A percentile compares a stretch with the other conserved stretches of the same genome.
Conservation (phyloP, 2,329 filamentous ascomycete species). For the Diaporthe vaccinii region DNA sequence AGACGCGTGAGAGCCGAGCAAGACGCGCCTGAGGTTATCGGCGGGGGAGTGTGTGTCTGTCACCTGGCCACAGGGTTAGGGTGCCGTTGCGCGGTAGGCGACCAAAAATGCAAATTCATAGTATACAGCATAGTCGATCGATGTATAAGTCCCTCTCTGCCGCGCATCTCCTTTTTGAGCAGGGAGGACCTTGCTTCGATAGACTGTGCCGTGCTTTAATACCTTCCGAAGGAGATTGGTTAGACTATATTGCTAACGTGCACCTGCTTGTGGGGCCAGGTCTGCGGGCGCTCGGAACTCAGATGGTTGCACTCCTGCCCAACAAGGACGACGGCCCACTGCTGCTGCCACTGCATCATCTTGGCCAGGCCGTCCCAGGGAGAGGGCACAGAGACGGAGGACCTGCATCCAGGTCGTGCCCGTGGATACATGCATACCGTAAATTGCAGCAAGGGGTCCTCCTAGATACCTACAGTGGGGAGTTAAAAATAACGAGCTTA, state of each 20-base stretch:
- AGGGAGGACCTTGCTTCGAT: neutral
- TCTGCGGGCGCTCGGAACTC: conserved; percentile 14
- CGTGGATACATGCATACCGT: neutral
- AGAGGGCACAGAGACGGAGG: neutral
- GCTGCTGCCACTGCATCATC: conserved; percentile 17
- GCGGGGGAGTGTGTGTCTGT: neutral
- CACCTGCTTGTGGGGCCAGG: neutral
- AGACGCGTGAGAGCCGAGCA: conserved; percentile 1
- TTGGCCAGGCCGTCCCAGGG: neutral
- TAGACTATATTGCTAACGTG: neutral
- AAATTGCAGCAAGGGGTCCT: neutral
- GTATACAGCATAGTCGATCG: neutral
- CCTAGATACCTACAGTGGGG: no score
- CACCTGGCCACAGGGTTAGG: neutral
- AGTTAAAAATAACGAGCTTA: no score
- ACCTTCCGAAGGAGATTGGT: neutral
- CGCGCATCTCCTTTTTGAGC: neutral
- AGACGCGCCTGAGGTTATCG: neutral
- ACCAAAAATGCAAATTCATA: neutral
- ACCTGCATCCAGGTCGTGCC: neutral
- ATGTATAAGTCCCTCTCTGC: neutral
- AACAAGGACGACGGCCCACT: neutral
- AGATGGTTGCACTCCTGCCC: conserved; percentile 6
- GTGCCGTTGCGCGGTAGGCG: neutral
- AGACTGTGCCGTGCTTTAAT: neutral